These are phyloP conservation scores for Monosporascus sp. DNA, from an alignment of 2,329 filamentous ascomycete genomes.

Conservation along the genomic window DNA sequence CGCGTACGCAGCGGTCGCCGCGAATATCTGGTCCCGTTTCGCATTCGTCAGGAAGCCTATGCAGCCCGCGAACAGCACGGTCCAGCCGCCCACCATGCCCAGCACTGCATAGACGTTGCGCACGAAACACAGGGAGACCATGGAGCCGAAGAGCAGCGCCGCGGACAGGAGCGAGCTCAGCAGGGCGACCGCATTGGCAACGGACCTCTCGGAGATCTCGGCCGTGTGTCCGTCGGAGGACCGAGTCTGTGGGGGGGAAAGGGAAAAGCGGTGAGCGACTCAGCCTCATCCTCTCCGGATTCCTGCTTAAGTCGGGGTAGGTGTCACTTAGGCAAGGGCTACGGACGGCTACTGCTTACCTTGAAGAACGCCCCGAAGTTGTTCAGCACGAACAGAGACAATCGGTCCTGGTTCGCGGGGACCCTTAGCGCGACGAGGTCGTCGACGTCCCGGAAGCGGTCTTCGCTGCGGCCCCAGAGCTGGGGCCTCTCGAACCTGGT, in stretches of 20 bases:
- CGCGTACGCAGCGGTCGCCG: slow-evolving; percentile 11
- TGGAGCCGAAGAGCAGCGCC: slow-evolving; percentile 3
- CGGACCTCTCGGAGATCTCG: slow-evolving; percentile 1
- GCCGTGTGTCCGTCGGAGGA: neutral
- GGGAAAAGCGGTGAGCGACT: too few relatives aligned
- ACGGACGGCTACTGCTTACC: neutral
- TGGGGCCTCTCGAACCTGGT: slow-evolving; percentile 2
- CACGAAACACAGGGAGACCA: slow-evolving; percentile 4
- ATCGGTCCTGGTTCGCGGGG: slow-evolving; percentile 17
- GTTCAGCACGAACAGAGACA: slow-evolving; percentile 22
- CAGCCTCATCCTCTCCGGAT: too few relatives aligned
- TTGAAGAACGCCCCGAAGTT: slow-evolving; percentile 9
- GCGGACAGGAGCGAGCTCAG: slow-evolving; percentile 4
- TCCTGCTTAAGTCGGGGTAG: too few relatives aligned
- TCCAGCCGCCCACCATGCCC: slow-evolving; percentile 11
- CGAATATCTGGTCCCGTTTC: slow-evolving; percentile 10
- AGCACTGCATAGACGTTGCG: slow-evolving; percentile 2
- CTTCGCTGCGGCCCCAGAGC: slow-evolving; percentile 16
- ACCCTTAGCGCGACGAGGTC: slow-evolving; percentile 22
- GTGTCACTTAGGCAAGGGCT: too few relatives aligned
- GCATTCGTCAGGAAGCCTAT: slow-evolving; percentile 11
- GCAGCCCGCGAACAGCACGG: slow-evolving; percentile 9
- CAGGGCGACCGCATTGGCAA: neutral
- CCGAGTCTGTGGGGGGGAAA: too few relatives aligned
- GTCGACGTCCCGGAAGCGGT: slow-evolving; percentile 8